A percentile compares a stretch with the other conserved stretches of the same genome.
Evolutionary conservation across 2,329 filamentous ascomycete species (phyloP).

Genomic region (Ophiostoma fasciatum): DNA sequence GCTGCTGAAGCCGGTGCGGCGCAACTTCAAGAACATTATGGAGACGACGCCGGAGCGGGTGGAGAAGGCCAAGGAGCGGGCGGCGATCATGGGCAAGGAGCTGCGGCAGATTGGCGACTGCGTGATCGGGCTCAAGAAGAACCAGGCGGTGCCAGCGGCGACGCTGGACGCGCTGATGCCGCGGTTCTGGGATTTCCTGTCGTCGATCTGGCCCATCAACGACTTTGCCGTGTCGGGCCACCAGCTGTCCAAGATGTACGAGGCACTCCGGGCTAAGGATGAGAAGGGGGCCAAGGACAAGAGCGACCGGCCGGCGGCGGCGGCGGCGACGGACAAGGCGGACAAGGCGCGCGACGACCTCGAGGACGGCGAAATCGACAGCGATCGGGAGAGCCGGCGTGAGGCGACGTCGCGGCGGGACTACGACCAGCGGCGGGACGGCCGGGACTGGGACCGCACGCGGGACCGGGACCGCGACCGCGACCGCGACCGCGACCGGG

Average conservation of each 20-base stretch:
- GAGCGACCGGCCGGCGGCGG: conserved; percentile 1
- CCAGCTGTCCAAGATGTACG: conserved; percentile 23
- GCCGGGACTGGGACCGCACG: conserved; percentile 4
- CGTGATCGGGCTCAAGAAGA: conserved; percentile 19
- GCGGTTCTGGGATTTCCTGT: conserved; percentile 25
- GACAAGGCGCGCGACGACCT: conserved; percentile 18
- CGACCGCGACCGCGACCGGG: conserved; percentile 5
- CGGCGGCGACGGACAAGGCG: conserved; percentile 6
- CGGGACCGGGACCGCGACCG: conserved; percentile 3
- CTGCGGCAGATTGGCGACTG: conserved; percentile 22
- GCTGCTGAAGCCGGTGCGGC: conserved; percentile 21
- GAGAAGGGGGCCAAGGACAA: conserved; percentile 16
- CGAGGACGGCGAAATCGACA: conserved; percentile 24
- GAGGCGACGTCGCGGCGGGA: conserved; percentile 7
- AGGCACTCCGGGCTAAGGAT: conserved; percentile 20
- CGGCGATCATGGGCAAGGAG: conserved; percentile 22
- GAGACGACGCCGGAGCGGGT: conserved; percentile 18
- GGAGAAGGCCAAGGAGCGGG: conserved; percentile 20
- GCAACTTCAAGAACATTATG: conserved; percentile 24
- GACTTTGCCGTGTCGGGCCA: conserved; percentile 22
- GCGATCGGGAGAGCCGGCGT: conserved; percentile 18
- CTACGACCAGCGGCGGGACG: conserved; percentile 2
- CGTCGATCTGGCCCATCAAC: conserved; percentile 24
- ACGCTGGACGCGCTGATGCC: conserved; percentile 21
- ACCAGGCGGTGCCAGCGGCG: conserved; percentile 15